Conservation (phyloP, 208 protist genomes). For the Trichomonas vaginalis region DNA sequence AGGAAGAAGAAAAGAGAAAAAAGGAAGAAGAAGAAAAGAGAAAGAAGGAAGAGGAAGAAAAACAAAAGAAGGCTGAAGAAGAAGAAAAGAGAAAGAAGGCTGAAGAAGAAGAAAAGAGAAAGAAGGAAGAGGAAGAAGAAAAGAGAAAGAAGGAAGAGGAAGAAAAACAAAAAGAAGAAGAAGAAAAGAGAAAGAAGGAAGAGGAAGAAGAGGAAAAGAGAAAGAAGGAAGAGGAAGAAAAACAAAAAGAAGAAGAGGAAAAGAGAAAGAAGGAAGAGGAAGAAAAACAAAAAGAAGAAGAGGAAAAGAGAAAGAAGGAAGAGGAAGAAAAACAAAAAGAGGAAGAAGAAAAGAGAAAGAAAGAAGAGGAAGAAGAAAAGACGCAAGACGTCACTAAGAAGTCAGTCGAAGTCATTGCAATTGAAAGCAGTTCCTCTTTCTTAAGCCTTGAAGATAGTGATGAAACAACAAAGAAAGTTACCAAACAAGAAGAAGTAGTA, state of each 20-base stretch:
- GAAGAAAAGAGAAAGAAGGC: background rate
- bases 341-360: background rate
- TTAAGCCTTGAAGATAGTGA: background rate
- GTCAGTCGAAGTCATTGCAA: no score
- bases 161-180: background rate
- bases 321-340: background rate
- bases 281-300: background rate
- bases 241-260: background rate
- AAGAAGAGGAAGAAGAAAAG: background rate
- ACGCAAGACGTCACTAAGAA: background rate
- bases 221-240: background rate
- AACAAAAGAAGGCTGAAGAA: background rate
- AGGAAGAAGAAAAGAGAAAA: background rate
- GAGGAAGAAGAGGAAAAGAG: background rate
- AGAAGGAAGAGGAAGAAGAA: background rate
- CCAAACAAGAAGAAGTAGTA: background rate
- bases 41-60: background rate
- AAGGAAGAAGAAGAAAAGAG: no score
- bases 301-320: background rate
- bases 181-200: background rate
- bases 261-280: background rate
- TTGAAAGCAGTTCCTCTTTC: background rate
- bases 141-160: background rate
- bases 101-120: background rate
- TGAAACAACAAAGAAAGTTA: background rate